Evolutionary conservation across 2,329 filamentous ascomycete species (phyloP).

Genomic region (Cercospora brassicicola): DNA sequence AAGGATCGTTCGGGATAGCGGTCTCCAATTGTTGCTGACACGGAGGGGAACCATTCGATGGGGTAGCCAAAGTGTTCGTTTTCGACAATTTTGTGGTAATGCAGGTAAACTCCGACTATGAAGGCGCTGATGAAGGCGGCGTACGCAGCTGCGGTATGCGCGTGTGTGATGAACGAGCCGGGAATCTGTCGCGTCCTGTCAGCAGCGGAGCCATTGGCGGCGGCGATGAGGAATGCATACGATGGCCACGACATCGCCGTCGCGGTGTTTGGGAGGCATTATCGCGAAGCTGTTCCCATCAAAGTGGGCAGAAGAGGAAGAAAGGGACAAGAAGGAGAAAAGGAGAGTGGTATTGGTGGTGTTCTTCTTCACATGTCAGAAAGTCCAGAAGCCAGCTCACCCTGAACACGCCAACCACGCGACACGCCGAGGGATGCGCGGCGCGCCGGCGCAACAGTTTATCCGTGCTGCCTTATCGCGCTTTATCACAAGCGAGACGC

Average conservation of each 20-base stretch:
- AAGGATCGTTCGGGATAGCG: conserved; percentile 94
- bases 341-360: conserved; percentile 10
- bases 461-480: not conserved
- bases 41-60: conserved; percentile 44
- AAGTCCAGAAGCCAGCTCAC: conserved; percentile 4
- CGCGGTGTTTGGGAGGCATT: conserved; percentile 63
- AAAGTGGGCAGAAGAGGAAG: conserved; percentile 8
- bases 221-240: conserved; percentile 43
- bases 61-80: conserved; percentile 75
- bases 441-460: not conserved
- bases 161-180: conserved; percentile 86
- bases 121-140: conserved; percentile 83
- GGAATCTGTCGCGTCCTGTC: conserved; percentile 55
- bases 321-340: conserved; percentile 14
- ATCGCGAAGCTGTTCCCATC: conserved; percentile 12
- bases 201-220: not conserved
- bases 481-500: not conserved
- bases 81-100: conserved; percentile 96
- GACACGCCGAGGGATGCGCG: conserved; percentile 2
- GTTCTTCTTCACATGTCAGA: conserved; percentile 12
- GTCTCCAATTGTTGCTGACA: conserved; percentile 83
- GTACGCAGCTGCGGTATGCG: conserved; percentile 82
- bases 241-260: conserved; percentile 62
- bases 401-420: not conserved
- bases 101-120: conserved; percentile 72